Percentiles rank a stretch among this genome's conserved stretches.
Evolutionary conservation across 441 rosid genomes (phyloP).

Genomic region (Corymbia calophylla): DNA sequence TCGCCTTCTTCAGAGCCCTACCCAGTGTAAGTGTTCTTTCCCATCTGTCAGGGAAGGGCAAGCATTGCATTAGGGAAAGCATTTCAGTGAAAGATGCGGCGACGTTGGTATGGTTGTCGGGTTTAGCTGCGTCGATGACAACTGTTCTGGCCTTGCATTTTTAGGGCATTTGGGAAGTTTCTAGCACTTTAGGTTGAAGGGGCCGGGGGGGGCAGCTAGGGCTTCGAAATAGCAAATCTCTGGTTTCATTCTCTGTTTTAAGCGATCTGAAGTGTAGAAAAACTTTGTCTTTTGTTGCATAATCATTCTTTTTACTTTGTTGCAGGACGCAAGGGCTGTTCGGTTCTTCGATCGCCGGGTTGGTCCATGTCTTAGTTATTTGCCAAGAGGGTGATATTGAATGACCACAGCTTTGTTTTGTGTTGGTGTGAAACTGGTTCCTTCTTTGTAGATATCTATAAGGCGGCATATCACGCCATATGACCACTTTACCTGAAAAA

Average conservation of each 20-base stretch:
- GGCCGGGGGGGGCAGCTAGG: neutral
- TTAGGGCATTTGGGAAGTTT: neutral
- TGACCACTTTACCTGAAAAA: neutral
- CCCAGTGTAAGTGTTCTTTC: conserved; percentile 47
- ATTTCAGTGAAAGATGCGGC: neutral
- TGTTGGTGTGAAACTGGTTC: neutral
- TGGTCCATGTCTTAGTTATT: conserved; percentile 15
- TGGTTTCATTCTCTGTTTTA: neutral
- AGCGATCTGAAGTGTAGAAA: neutral
- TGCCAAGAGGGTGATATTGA: neutral
- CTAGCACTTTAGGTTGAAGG: neutral
- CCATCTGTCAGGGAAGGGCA: neutral
- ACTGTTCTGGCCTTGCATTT: neutral
- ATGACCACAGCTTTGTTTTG: neutral
- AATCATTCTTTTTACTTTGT: neutral
- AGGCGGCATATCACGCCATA: neutral
- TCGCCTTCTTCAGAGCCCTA: conserved; percentile 90
- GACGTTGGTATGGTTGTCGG: neutral
- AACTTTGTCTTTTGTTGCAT: neutral
- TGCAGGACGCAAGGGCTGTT: conserved; percentile 83
- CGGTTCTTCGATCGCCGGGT: conserved; percentile 96
- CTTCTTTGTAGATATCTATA: neutral
- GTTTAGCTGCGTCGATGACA: neutral
- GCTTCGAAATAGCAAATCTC: neutral
- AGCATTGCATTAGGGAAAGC: neutral